Base-by-base conservation (phyloP, 2,329 filamentous ascomycete species). In the Diaporthe sp. region DNA sequence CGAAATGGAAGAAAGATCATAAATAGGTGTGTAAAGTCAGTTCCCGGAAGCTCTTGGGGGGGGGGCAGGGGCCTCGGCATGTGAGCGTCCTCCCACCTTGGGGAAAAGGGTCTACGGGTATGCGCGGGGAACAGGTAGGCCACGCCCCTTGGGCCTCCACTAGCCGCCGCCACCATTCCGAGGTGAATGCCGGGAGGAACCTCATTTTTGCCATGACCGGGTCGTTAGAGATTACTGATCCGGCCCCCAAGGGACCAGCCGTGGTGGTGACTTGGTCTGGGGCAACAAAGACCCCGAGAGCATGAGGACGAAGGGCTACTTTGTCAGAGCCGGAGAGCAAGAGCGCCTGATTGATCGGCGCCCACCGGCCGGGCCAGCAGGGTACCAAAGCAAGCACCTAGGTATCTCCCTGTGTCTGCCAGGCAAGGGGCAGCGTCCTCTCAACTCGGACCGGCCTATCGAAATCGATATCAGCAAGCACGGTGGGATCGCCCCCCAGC, bases 151-250 rank as follows among this genome's bases (percentile, higher is more conserved):
- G 58, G 69, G 47, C 61, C 74, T 74, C 51, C 39, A 50, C 35
- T 74, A 75, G 32, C 74, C 74, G 74, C 72, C 56, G 65, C 58
- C 65, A 70, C 32, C 51, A 39, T 63, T 42, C 70, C 70, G 70
- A 19, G 51, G 10, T 35, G 47, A n/a, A n/a, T n/a, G n/a, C n/a
- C n/a, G n/a, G n/a, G n/a, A n/a, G n/a, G n/a, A n/a, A n/a, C n/a
- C n/a, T n/a, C n/a, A n/a, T n/a, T n/a, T n/a, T n/a, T n/a, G 30
- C 22, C 25, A 19, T n/a, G 22, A n/a, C 6, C 17, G 30, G 61
- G 44, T 25, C 19, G 27, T 19, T n/a, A 12, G 30, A 22, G 22
- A 22, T 39, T 37, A 53, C 44, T 66, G 30, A 19, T 35, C 63
- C 12, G 19, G 22, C 7, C 22, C 4, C 32, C 32, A 37, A 32